These are phyloP conservation scores for Sclerospora graminicola DNA, from an alignment of 352 stramenopile genomes.

Conservation along the genomic window DNA sequence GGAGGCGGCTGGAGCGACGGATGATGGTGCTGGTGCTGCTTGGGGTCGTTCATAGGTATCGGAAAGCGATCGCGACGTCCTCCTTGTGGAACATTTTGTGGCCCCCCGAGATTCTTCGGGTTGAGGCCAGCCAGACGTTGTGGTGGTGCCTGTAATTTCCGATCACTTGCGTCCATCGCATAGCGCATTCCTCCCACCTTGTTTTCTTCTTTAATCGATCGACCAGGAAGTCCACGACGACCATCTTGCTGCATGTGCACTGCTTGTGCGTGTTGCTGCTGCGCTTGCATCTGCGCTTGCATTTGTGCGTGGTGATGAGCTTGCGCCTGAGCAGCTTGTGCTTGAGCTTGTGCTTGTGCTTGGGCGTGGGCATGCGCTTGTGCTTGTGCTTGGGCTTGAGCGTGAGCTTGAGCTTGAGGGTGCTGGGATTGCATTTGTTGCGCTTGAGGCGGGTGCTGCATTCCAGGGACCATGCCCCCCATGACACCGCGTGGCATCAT, in stretches of 20 bases:
- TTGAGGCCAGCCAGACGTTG: slow-evolving; percentile 60
- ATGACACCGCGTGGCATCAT: slow-evolving; percentile 66
- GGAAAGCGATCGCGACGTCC: slow-evolving; percentile 59
- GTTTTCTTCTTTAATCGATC: slow-evolving; percentile 60
- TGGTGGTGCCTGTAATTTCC: slow-evolving; percentile 42
- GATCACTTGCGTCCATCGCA: slow-evolving; percentile 51
- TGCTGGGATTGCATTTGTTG: slow-evolving; percentile 50
- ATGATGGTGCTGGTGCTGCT: slow-evolving; percentile 66
- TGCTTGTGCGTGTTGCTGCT: slow-evolving; percentile 56
- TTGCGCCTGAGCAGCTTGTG: slow-evolving; percentile 45
- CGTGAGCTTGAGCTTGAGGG: slow-evolving; percentile 34
- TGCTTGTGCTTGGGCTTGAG: slow-evolving; percentile 43
- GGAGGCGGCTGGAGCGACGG: slow-evolving; percentile 59
- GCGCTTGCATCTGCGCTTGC: slow-evolving; percentile 43
- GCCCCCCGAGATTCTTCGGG: slow-evolving; percentile 58
- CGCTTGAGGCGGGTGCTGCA: slow-evolving; percentile 47
- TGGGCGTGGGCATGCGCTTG: slow-evolving; percentile 51
- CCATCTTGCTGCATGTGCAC: slow-evolving; percentile 53
- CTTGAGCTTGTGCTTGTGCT: slow-evolving; percentile 50
- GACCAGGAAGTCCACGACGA: slow-evolving; percentile 46
- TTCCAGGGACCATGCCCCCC: slow-evolving; percentile 50
- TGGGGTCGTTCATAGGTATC: slow-evolving; percentile 61
- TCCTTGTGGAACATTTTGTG: slow-evolving; percentile 28
- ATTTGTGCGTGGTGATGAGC: slow-evolving; percentile 52
- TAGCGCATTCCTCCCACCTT: slow-evolving; percentile 46